Conservation (phyloP, 148 eudicot species). For the Rhododendron williamsianum region DNA sequence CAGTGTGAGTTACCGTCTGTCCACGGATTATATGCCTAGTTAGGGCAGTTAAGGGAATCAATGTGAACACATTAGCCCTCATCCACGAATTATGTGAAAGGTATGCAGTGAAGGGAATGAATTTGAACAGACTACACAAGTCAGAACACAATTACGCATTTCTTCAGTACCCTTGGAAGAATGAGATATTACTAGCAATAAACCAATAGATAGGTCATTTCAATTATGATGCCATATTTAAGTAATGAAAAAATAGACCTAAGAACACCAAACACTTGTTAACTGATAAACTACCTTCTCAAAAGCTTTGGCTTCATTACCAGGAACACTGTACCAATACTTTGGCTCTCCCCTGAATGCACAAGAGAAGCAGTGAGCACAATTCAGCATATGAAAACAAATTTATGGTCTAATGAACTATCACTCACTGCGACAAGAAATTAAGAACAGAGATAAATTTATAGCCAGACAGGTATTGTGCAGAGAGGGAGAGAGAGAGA, state of each 20-base stretch:
- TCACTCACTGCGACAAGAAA: not conserved
- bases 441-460: not conserved
- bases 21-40: not conserved
- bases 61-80: not conserved
- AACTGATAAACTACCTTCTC: constrained; percentile 60
- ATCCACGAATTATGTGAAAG: not conserved
- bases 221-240: not conserved
- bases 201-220: not conserved
- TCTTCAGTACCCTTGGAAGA: not conserved
- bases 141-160: not conserved
- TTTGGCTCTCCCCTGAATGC: constrained; percentile 97
- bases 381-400: not conserved
- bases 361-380: constrained; percentile 15
- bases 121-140: not conserved
- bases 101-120: not conserved
- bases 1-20: not conserved
- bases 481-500: not conserved
- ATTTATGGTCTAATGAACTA: not conserved
- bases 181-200: not conserved
- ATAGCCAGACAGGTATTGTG: not conserved
- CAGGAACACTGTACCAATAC: constrained; percentile 99
- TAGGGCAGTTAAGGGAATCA: not conserved
- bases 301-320: constrained; percentile 76
- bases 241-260: not conserved
- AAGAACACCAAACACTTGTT: not conserved